phyloP scores from a whole-genome alignment of 2,329 filamentous ascomycete species.

The Fusarium longipes region DNA sequence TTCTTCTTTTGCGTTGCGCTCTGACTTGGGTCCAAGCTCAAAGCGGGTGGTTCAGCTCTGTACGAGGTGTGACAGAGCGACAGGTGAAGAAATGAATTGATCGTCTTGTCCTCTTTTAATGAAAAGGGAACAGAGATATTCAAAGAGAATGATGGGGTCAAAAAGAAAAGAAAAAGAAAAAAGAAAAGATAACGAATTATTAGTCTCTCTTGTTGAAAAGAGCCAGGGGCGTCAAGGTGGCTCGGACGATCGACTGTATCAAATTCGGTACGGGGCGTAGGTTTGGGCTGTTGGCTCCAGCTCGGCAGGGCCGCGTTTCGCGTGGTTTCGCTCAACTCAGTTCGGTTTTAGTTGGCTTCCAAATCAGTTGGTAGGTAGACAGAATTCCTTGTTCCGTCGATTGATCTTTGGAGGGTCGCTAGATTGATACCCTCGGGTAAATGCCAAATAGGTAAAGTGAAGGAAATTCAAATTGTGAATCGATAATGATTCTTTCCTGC shows the following conservation, averaged over 20 bases:
- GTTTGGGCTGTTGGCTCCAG: constrained; percentile 33
- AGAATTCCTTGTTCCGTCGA: constrained; percentile 32
- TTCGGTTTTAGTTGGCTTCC: constrained; percentile 32
- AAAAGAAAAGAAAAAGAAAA: constrained; percentile 12
- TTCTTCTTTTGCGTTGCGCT: constrained; percentile 28
- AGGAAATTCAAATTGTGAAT: constrained; percentile 6
- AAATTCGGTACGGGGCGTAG: constrained; percentile 33
- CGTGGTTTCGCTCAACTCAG: constrained; percentile 40
- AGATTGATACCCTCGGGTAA: constrained; percentile 8
- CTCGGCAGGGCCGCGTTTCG: constrained; percentile 45
- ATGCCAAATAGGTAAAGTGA: constrained; percentile 10
- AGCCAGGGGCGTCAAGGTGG: constrained; percentile 40
- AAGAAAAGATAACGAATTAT: constrained; percentile 21
- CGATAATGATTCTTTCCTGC: constrained; percentile 18
- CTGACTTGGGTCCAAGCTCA: constrained; percentile 37
- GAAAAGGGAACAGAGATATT: constrained; percentile 1
- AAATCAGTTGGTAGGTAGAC: constrained; percentile 23
- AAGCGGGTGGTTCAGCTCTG: constrained; percentile 38
- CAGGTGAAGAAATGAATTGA: constrained; percentile 6
- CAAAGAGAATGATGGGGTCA: constrained; percentile 5
- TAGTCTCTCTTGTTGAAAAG: constrained; percentile 28
- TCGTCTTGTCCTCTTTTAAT: constrained; percentile 4
- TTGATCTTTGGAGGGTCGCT: constrained; percentile 16
- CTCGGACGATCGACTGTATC: constrained; percentile 42
- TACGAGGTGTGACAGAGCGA: constrained; percentile 36